These are phyloP conservation scores for Peronospora destructor DNA, from an alignment of 352 stramenopile genomes.

Conservation along the genomic window DNA sequence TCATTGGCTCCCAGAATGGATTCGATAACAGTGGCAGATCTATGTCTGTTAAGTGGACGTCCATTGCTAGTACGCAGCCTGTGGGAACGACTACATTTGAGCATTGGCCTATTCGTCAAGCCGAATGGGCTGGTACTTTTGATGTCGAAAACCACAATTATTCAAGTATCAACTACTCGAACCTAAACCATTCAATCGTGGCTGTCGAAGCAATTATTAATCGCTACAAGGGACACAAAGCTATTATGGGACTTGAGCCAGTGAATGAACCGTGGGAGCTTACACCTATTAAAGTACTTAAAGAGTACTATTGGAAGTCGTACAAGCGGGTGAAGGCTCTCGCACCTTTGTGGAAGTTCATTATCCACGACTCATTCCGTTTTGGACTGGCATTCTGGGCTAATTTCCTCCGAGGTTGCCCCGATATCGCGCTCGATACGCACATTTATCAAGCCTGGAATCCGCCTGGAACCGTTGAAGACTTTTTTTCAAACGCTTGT, in stretches of 20 bases:
- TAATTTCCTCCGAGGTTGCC: constrained; percentile 77
- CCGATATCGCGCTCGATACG: constrained; percentile 92
- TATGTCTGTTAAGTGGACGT: constrained; percentile 87
- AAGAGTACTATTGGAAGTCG: constrained; percentile 95
- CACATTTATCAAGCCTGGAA: constrained; percentile 94
- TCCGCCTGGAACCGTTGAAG: constrained; percentile 54
- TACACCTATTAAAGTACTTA: constrained; percentile 88
- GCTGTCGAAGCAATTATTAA: constrained; percentile 89
- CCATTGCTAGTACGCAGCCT: constrained; percentile 69
- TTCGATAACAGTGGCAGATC: constrained; percentile 93
- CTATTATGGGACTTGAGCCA: constrained; percentile 89
- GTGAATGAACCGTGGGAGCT: constrained; percentile 96
- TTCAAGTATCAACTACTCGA: constrained; percentile 85
- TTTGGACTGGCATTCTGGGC: constrained; percentile 75
- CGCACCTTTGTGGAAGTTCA: constrained; percentile 92
- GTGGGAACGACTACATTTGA: constrained; percentile 88
- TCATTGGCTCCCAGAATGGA: constrained; percentile 92
- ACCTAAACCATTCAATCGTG: constrained; percentile 88
- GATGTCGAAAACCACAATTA: constrained; percentile 85
- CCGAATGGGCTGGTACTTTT: constrained; percentile 89
- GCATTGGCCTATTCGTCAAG: constrained; percentile 90
- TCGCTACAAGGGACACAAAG: constrained; percentile 83
- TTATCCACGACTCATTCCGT: constrained; percentile 95
- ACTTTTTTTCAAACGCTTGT: constrained; percentile 91
- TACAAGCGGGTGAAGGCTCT: constrained; percentile 92